Conservation (phyloP, 2,329 filamentous ascomycete genomes). For the Sclerotinia borealis region DNA sequence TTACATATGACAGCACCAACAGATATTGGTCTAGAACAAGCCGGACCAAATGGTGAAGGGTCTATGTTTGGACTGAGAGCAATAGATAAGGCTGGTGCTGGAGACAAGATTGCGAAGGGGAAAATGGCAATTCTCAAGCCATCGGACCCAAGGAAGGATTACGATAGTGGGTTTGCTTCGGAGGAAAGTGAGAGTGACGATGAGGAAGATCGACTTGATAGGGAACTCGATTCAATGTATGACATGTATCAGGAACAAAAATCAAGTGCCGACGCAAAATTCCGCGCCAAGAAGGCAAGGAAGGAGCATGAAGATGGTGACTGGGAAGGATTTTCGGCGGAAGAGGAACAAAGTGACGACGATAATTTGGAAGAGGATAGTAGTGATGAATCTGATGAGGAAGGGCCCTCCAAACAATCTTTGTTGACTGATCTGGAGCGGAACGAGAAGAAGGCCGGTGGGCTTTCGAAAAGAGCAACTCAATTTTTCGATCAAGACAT, state of each 20-base stretch:
- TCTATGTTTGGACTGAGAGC: conserved; percentile 82
- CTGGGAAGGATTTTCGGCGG: conserved; percentile 82
- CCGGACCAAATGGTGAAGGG: conserved; percentile 70
- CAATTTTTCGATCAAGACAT: conserved; percentile 94
- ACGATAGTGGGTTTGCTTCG: conserved; percentile 52
- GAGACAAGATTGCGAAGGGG: conserved; percentile 65
- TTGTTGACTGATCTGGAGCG: conserved; percentile 59
- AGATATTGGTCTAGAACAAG: conserved; percentile 90
- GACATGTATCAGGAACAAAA: conserved; percentile 76
- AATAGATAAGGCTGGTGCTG: conserved; percentile 68
- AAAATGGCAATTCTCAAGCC: conserved; percentile 68
- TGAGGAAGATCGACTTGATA: conserved; percentile 75
- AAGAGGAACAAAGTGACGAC: conserved; percentile 52
- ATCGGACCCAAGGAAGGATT: conserved; percentile 49
- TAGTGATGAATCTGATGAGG: conserved; percentile 56
- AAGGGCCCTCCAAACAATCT: conserved; percentile 40
- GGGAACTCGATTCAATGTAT: conserved; percentile 83
- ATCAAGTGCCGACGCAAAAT: conserved; percentile 76
- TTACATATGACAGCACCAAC: conserved; percentile 94
- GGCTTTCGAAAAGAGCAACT: conserved; percentile 76
- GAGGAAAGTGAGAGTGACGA: conserved; percentile 62
- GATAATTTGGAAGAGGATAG: conserved; percentile 54
- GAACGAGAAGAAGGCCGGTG: conserved; percentile 43
- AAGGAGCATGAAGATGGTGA: conserved; percentile 78
- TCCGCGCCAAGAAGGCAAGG: conserved; percentile 81